phyloP scores from a whole-genome alignment of 768 basidiomycete species.

The Trametes villosa region DNA sequence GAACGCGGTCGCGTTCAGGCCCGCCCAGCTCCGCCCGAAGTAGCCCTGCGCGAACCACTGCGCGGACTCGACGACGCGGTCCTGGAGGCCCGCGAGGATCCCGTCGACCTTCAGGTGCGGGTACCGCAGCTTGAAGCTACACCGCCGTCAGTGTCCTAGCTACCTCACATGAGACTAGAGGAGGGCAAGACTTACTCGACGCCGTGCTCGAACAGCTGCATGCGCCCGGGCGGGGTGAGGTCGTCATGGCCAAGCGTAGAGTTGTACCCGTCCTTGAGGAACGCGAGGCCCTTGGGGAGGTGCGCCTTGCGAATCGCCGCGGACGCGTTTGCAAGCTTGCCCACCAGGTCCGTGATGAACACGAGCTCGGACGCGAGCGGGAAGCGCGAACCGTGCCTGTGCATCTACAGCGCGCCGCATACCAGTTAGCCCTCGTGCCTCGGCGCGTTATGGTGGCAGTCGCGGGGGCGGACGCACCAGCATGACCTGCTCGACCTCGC shows the following conservation, averaged over 20 bases:
- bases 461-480: slow-evolving; percentile 33
- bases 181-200: slow-evolving; percentile 34
- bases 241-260: slow-evolving; percentile 40
- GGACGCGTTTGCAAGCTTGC: slow-evolving; percentile 34
- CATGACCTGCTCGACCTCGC: slow-evolving; percentile 44
- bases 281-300: slow-evolving; percentile 40
- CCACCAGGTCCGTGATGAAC: slow-evolving; percentile 39
- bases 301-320: slow-evolving; percentile 32
- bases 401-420: slow-evolving; percentile 36
- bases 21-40: slow-evolving; percentile 39
- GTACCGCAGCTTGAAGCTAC: slow-evolving; percentile 38
- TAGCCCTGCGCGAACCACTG: slow-evolving; percentile 46
- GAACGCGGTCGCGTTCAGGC: slow-evolving; percentile 34
- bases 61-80: slow-evolving; percentile 45
- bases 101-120: slow-evolving; percentile 31
- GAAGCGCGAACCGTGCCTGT: slow-evolving; percentile 46
- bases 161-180: not conserved
- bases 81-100: slow-evolving; percentile 39
- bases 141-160: not conserved
- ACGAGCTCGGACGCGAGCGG: slow-evolving; percentile 39
- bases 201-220: slow-evolving; percentile 46
- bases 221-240: slow-evolving; percentile 42
- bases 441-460: not conserved
- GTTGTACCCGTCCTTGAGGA: slow-evolving; percentile 43
- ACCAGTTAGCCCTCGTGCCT: not conserved